Conservation (phyloP, 441 rosid species). For the Jatropha podagrica region DNA sequence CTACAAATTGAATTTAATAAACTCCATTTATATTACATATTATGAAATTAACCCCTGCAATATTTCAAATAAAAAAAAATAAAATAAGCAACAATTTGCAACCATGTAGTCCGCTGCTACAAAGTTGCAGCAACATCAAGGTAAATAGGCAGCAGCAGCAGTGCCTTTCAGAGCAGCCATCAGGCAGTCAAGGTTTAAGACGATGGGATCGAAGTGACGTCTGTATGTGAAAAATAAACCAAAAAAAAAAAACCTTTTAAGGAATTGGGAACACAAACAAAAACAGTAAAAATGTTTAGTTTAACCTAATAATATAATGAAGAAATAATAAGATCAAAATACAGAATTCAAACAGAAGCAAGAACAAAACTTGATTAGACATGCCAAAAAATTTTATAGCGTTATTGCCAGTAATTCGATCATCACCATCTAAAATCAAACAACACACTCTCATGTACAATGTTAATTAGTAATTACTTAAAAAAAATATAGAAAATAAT, state of each 20-base stretch:
- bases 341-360: background rate
- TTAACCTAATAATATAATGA: background rate
- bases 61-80: too few relatives aligned
- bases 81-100: too few relatives aligned
- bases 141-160: too few relatives aligned
- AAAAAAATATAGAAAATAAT: background rate
- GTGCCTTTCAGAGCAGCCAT: too few relatives aligned
- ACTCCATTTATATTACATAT: too few relatives aligned
- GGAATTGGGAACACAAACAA: background rate
- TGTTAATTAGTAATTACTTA: background rate
- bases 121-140: too few relatives aligned
- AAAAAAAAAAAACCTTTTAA: slow-evolving; percentile 43
- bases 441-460: background rate
- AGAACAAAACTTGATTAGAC: slow-evolving; percentile 60
- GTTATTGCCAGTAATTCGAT: slow-evolving; percentile 82
- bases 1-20: too few relatives aligned
- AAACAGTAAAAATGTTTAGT: background rate
- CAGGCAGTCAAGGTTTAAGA: too few relatives aligned
- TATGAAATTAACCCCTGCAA: too few relatives aligned
- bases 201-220: too few relatives aligned
- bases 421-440: slow-evolving; percentile 61
- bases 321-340: background rate
- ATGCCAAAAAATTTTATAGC: slow-evolving; percentile 82
- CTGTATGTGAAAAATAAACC: too few relatives aligned
- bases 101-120: too few relatives aligned